Conservation (phyloP, 2,329 filamentous ascomycete species). For the Colletotrichum gloeosporioides region DNA sequence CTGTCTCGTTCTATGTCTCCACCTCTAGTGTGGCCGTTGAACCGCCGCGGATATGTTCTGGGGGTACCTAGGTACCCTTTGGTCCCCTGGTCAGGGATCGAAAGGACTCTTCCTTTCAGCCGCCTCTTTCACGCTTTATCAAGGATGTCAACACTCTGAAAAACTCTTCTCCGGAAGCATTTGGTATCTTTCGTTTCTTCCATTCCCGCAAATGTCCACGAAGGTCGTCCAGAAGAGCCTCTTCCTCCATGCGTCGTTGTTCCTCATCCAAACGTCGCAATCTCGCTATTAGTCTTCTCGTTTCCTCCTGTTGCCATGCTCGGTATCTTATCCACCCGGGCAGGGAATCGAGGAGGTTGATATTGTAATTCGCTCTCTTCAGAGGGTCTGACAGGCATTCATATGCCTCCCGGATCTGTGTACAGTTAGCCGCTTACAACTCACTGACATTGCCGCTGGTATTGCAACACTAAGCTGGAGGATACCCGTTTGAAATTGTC, state of each 20-base stretch:
- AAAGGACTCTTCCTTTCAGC: neutral
- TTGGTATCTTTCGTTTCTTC: neutral
- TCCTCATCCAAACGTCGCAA: neutral
- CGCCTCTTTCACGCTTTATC: neutral
- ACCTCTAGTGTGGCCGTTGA: too few species aligned
- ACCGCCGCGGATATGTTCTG: too few species aligned
- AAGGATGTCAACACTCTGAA: fast-evolving
- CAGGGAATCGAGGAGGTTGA: fast-evolving
- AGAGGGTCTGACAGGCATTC: neutral
- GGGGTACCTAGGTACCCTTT: neutral
- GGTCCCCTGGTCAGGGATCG: too few species aligned
- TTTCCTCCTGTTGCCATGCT: neutral
- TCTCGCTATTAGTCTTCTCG: neutral
- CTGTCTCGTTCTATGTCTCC: too few species aligned
- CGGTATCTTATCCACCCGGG: neutral
- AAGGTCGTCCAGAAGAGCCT: neutral
- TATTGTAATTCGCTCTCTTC: neutral
- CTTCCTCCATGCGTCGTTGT: fast-evolving
- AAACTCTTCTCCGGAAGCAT: neutral
- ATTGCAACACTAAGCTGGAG: neutral
- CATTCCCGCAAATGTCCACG: neutral
- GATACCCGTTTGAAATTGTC: neutral
- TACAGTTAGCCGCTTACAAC: neutral
- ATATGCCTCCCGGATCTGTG: neutral
- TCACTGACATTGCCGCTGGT: fast-evolving